These are phyloP conservation scores for Gossypium trilobum DNA, from an alignment of 441 rosid species.

Conservation along the genomic window DNA sequence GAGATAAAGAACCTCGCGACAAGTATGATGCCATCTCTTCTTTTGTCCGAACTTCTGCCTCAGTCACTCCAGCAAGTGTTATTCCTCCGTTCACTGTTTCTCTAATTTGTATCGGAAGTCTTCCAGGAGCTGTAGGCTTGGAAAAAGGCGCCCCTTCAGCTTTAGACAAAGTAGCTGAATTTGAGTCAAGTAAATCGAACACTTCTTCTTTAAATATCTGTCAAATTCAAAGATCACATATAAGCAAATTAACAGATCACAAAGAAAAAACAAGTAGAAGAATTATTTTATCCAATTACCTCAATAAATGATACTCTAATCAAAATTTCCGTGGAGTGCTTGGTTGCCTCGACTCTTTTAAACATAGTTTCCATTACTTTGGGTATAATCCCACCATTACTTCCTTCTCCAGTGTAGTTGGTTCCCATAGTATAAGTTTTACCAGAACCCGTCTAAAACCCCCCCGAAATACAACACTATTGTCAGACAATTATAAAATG, in stretches of 20 bases:
- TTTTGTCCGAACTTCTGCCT: conserved; percentile 73
- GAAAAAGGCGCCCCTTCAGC: neutral
- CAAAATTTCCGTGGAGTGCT: conserved; percentile 50
- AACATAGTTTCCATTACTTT: conserved; percentile 67
- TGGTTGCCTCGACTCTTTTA: conserved; percentile 41
- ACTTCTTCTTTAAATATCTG: conserved; percentile 96
- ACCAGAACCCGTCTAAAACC: conserved; percentile 68
- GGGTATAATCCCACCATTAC: conserved; percentile 58
- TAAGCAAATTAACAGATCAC: neutral
- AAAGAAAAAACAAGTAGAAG: neutral
- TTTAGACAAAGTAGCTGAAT: neutral
- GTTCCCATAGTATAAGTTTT: conserved; percentile 96
- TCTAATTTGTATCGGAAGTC: neutral
- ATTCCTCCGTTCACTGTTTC: neutral
- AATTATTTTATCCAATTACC: conserved; percentile 27
- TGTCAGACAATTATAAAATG: neutral
- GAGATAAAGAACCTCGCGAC: conserved; percentile 63
- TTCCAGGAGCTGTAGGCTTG: neutral
- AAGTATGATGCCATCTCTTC: conserved; percentile 82
- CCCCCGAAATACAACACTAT: neutral
- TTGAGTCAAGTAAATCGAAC: conserved; percentile 47
- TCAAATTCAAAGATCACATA: neutral
- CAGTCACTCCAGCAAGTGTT: conserved; percentile 75
- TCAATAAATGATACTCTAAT: conserved; percentile 92
- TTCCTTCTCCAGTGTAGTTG: conserved; percentile 60